Evolutionary conservation across 345 rosid species (phyloP), one percentile per base, ranked within the genome.

Genomic region (Tarenaya hassleriana): DNA sequence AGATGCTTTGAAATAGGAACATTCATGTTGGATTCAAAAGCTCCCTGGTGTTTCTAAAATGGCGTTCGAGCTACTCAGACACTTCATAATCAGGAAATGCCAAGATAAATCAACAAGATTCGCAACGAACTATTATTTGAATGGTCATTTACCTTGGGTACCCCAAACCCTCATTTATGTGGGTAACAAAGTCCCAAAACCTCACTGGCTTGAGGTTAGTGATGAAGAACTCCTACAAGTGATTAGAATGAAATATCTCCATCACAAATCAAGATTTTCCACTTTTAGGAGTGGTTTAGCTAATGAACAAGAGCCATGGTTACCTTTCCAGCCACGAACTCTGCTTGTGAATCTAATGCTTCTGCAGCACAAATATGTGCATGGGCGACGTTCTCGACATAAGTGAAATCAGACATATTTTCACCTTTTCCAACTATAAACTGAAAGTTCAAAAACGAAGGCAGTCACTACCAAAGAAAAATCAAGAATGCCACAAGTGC

Each of bases 311-410:
- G 44, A 24, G 15, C 54, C 15, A 29, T 58, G 68, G 44, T 29
- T 73, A 91, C 98, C 98, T 82, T 91, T 67, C 98, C 98, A n/a
- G 95, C 92, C 47, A 87, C 92, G 70, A 64, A 73, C 41, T 82
- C 73, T 58, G 54, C 69, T 47, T 61, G 75, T 34, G 84, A 72
- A 71, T 77, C 89, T 70, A 91, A 55, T 65, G 96, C 83, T 75
- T 81, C 81, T 40, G 64, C 76, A 7, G 94, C 90, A 55, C 94
- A 83, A 38, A 91, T 67, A 68, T 82, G 82, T 41, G 98, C 95
- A 77, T 81, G 95, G 54, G 74, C 70, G 58, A 79, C 94, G 69
- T 91, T 91, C 76, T 91, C 98, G 55, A 54, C 73, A 74, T 76
- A 91, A 53, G 87, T 91, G 62, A 91, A 91, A 76, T 91, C 96